These are phyloP conservation scores for Dysphania ambrosioides DNA, from an alignment of 148 eudicot species.

Conservation along the genomic window DNA sequence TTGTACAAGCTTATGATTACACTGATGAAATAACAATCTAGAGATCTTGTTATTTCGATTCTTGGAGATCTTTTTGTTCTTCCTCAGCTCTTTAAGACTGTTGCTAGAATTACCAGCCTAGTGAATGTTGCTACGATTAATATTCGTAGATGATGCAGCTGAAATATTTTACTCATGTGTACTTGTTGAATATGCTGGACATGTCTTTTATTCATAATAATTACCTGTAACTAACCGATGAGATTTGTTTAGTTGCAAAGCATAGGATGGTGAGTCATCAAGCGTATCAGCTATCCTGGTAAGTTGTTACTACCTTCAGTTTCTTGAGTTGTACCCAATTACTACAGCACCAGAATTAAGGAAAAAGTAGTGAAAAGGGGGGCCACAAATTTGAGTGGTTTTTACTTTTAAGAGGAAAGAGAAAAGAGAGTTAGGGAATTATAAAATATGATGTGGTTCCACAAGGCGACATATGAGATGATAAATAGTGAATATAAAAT, in stretches of 20 bases:
- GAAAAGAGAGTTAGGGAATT: no score
- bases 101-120: not conserved
- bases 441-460: no score
- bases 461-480: no score
- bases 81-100: not conserved
- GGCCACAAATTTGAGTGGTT: no score
- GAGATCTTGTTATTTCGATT: not conserved
- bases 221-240: not conserved
- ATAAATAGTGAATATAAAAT: no score
- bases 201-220: not conserved
- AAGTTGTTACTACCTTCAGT: no score
- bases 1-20: conserved; percentile 21
- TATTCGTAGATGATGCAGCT: not conserved
- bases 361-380: no score
- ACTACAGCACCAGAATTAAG: no score
- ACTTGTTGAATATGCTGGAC: no score
- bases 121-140: not conserved
- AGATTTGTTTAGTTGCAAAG: not conserved
- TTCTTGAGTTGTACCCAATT: no score
- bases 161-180: not conserved
- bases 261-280: not conserved
- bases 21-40: conserved; percentile 20
- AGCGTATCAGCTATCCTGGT: not conserved
- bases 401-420: no score
- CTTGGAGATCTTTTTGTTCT: not conserved